Conservation (phyloP, 2,329 filamentous ascomycete species). For the Arthroderma sp. region DNA sequence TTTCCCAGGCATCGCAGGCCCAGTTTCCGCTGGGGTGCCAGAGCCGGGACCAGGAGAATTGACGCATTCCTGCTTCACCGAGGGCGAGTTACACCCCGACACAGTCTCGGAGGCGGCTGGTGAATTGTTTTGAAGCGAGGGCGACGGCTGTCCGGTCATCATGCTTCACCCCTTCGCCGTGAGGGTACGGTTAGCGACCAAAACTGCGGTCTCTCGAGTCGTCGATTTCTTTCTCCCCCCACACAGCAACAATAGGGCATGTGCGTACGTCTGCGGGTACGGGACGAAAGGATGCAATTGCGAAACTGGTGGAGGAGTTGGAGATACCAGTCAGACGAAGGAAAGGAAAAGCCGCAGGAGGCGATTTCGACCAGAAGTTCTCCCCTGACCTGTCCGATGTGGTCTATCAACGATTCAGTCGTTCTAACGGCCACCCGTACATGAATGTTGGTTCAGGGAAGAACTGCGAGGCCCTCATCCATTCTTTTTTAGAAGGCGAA, state of each 20-base stretch:
- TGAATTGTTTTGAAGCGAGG: not conserved
- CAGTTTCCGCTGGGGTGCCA: not conserved
- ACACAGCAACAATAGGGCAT: not conserved
- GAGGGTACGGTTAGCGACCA: not conserved
- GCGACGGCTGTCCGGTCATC: not conserved
- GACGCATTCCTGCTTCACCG: constrained; percentile 2
- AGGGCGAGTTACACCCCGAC: not conserved
- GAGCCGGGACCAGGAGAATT: not conserved
- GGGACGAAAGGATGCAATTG: too few relatives aligned
- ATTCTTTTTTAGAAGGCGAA: not conserved
- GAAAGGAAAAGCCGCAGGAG: not conserved
- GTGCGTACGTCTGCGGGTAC: not conserved
- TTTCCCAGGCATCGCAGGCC: constrained; percentile 8
- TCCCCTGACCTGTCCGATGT: not conserved
- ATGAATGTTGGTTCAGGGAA: not conserved
- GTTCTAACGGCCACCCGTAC: not conserved
- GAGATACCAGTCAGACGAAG: not conserved
- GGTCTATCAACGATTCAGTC: not conserved
- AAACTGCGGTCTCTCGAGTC: not conserved
- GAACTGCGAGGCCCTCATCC: not conserved
- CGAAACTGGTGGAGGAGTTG: too few relatives aligned
- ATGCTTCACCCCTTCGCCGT: not conserved
- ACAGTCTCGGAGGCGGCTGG: not conserved
- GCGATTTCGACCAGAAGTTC: not conserved
- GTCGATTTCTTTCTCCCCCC: not conserved